A percentile compares a stretch with the other conserved stretches of the same genome.
phyloP scores from a whole-genome alignment of 176 grass and related monocot species.

The Triticum monococcum region DNA sequence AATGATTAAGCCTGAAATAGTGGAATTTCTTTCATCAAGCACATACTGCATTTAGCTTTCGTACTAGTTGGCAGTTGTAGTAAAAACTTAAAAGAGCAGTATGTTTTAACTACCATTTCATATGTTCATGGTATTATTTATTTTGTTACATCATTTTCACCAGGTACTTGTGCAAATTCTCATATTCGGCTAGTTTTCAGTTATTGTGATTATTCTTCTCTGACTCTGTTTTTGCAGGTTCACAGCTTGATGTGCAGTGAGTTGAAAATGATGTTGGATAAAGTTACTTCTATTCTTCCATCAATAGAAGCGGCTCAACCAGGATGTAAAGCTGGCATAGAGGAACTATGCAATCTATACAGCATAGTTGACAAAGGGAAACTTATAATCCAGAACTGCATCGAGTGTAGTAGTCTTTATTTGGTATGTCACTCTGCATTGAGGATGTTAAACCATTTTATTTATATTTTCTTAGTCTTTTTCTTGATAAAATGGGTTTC shows the following conservation, averaged over 20 bases:
- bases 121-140: not conserved
- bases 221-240: constrained; percentile 46
- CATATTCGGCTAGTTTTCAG: not conserved
- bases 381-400: constrained; percentile 66
- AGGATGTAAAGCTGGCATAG: constrained; percentile 73
- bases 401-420: constrained; percentile 82
- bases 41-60: not conserved
- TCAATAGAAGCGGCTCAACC: constrained; percentile 84
- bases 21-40: not conserved
- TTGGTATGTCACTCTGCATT: constrained; percentile 54
- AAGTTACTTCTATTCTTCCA: constrained; percentile 71
- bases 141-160: not conserved
- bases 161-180: no score
- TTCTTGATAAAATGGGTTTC: not conserved
- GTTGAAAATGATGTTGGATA: constrained; percentile 77
- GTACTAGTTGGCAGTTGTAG: not conserved
- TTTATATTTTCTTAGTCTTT: not conserved
- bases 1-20: not conserved
- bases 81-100: not conserved
- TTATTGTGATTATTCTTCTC: not conserved
- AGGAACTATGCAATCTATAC: constrained; percentile 80
- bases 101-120: not conserved
- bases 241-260: constrained; percentile 60
- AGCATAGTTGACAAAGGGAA: constrained; percentile 82
- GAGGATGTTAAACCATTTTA: constrained; percentile 1